Conservation (phyloP, 2,329 filamentous ascomycete genomes). For the Talaromyces verruculosus region DNA sequence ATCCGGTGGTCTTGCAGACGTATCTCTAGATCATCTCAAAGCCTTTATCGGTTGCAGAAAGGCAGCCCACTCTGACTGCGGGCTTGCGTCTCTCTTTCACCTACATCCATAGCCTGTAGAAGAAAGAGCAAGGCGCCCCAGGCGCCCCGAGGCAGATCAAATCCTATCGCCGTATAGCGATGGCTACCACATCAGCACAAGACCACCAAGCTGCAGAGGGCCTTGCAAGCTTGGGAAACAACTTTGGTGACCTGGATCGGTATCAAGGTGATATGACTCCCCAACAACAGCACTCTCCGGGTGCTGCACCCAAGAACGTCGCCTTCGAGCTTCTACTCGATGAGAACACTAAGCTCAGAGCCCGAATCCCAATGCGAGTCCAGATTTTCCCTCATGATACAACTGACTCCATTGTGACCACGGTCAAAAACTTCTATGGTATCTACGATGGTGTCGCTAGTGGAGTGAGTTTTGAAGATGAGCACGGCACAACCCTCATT, state of each 20-base stretch:
- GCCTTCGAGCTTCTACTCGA: slow-evolving; percentile 64
- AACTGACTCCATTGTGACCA: slow-evolving; percentile 95
- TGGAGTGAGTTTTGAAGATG: slow-evolving; percentile 94
- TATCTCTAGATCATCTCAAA: not conserved
- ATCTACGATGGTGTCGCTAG: slow-evolving; percentile 78
- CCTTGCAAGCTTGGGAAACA: slow-evolving; percentile 35
- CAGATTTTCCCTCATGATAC: slow-evolving; percentile 95
- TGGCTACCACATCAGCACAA: slow-evolving; percentile 39
- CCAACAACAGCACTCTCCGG: slow-evolving; percentile 38
- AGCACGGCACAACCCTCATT: slow-evolving; percentile 84
- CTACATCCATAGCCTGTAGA: slow-evolving; percentile 9
- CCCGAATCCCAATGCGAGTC: slow-evolving; percentile 65
- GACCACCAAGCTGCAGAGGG: slow-evolving; percentile 27
- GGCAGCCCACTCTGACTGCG: slow-evolving; percentile 4
- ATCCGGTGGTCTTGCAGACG: slow-evolving; percentile 1
- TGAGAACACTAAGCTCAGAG: slow-evolving; percentile 57
- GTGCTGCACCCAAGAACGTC: slow-evolving; percentile 57
- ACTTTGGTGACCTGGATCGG: slow-evolving; percentile 30
- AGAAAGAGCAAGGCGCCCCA: slow-evolving; percentile 19
- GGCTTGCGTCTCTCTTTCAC: slow-evolving; percentile 2
- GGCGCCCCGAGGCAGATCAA: slow-evolving; percentile 14
- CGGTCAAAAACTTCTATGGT: slow-evolving; percentile 98
- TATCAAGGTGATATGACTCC: slow-evolving; percentile 29
- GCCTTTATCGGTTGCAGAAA: slow-evolving; percentile 4
- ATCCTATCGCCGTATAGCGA: slow-evolving; percentile 31